Conservation (phyloP, 805 yeast species). For the Yarrowia yakushimensis region DNA sequence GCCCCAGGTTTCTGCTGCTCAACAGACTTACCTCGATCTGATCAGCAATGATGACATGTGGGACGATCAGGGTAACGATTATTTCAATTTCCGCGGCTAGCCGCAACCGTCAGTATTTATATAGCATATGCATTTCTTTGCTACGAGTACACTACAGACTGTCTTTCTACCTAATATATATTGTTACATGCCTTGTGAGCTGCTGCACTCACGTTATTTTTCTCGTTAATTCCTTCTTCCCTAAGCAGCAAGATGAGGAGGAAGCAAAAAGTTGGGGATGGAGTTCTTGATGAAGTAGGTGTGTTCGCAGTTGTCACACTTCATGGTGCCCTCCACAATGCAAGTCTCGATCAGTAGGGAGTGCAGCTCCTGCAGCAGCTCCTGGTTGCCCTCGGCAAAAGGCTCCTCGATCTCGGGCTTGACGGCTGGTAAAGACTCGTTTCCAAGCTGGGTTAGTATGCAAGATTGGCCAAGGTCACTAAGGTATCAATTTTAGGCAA, state of each 20-base stretch:
- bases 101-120: not conserved
- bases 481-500: too few species aligned
- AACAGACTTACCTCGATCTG: slow-evolving; percentile 3
- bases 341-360: slow-evolving; percentile 77
- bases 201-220: not conserved
- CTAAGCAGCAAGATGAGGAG: slow-evolving; percentile 75
- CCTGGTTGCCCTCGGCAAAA: slow-evolving; percentile 44
- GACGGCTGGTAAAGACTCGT: slow-evolving; percentile 43
- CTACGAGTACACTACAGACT: not conserved
- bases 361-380: slow-evolving; percentile 72
- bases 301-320: slow-evolving; percentile 81
- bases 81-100: not conserved
- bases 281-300: slow-evolving; percentile 86
- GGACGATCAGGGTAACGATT: slow-evolving; percentile 14
- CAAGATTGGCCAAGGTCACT: too few species aligned
- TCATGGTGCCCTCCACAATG: slow-evolving; percentile 84
- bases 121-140: slow-evolving; percentile 10
- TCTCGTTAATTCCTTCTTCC: not conserved
- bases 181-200: slow-evolving; percentile 1
- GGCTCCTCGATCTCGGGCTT: slow-evolving; percentile 48
- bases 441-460: slow-evolving; percentile 46
- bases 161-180: not conserved
- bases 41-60: slow-evolving; percentile 14
- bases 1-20: slow-evolving; percentile 8
- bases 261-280: slow-evolving; percentile 88